phyloP scores from a whole-genome alignment of 106 monocot genomes.

The Dendrobium catenatum region DNA sequence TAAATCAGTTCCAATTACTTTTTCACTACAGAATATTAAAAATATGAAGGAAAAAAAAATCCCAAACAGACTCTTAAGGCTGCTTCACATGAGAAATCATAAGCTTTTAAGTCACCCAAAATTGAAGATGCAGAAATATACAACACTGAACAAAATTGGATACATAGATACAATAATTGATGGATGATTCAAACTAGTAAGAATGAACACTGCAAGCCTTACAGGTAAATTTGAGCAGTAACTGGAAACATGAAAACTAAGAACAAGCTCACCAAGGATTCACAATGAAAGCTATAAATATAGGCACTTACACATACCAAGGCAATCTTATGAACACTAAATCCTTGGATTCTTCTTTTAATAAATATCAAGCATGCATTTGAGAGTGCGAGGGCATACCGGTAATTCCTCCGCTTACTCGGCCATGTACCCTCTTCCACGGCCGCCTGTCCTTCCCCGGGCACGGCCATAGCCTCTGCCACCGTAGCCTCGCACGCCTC shows the following conservation, averaged over 20 bases:
- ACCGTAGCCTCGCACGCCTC: conserved; percentile 40
- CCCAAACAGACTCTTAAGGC: no score
- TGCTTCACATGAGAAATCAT: no score
- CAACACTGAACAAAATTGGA: not conserved
- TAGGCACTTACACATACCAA: not conserved
- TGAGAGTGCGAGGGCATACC: not conserved
- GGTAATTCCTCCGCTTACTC: not conserved
- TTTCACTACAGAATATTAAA: no score
- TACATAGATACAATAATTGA: not conserved
- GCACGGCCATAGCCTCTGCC: conserved; percentile 64
- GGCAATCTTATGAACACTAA: not conserved
- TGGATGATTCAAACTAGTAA: not conserved
- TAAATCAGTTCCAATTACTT: no score
- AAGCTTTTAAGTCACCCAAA: not conserved
- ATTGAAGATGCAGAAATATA: not conserved
- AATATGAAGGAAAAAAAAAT: no score
- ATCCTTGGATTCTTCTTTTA: not conserved
- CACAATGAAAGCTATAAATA: not conserved
- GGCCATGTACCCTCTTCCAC: conserved; percentile 37
- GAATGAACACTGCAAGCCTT: not conserved
- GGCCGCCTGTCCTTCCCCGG: conserved; percentile 53
- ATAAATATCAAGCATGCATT: not conserved
- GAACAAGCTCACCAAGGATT: not conserved
- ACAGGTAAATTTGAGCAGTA: no score
- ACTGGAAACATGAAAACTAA: no score